Evolutionary conservation across 1,284 basidiomycete species (phyloP), one percentile per base, ranked within the genome.

Genomic region (Trichosporon asahii): DNA sequence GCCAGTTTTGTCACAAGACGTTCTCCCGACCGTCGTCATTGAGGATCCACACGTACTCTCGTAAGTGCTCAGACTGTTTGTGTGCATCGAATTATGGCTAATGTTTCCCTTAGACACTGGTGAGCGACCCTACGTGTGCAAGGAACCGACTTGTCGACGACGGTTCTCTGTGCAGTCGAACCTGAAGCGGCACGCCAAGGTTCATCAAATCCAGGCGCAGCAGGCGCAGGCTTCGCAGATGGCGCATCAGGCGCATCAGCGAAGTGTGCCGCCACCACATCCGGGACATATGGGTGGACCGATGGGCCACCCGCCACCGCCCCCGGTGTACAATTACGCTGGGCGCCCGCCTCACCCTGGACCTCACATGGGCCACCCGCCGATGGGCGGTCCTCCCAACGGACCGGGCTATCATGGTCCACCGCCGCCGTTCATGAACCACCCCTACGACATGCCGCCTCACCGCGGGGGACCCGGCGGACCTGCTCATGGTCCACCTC

Each of bases 151-250:
- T 0, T 82, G 81, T 65, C 71, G 80, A 15, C 73, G 81, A 11
- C 66, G 78, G 12, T 83, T 83, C 72, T 83, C 81, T 1, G 81
- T 83, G 0, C 81, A 83, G 67, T 81, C 79, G n/a, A 83, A 83
- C 69, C 72, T 83, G 29, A 81, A 81, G 68, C 74, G 81, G 25
- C 81, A 83, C 67, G 78, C 80, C 29, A 81, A 81, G 67, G 79
- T 81, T 12, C 81, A 83, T 69, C 78, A 79, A 66, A 55, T 77
- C 49, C 67, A 68, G 61, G 67, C 64, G 23, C 70, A 74, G 64
- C 73, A 70, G 23, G 68, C 70, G 37, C 66, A 66, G 6, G 66
- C 67, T 11, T 67, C 64, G 12, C 71, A 72, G 44, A 71, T 71
- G 63, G 63, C 49, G 35, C 66, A 64, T 27, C 40, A 49, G 27